Evolutionary conservation across 1,139 yeast species (phyloP).

Genomic region (Meyerozyma carpophila): DNA sequence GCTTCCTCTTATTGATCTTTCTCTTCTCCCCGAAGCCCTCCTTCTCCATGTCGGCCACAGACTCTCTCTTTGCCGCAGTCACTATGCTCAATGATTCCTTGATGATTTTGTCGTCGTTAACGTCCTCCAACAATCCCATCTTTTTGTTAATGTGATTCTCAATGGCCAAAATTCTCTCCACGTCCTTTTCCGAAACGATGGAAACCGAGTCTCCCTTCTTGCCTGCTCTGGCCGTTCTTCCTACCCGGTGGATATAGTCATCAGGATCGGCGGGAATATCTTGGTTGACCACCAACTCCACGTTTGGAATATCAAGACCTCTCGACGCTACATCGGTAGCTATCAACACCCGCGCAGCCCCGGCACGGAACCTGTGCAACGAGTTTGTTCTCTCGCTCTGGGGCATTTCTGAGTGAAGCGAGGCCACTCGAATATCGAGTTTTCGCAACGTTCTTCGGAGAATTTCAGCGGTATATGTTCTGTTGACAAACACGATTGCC

Average conservation of each 20-base stretch:
- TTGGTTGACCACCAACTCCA: slow-evolving; percentile 81
- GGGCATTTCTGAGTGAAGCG: slow-evolving; percentile 92
- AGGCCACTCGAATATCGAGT: slow-evolving; percentile 75
- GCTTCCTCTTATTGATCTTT: slow-evolving; percentile 49
- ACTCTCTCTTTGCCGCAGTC: slow-evolving; percentile 82
- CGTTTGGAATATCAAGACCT: slow-evolving; percentile 94
- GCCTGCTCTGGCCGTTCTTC: slow-evolving; percentile 99
- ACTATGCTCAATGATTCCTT: slow-evolving; percentile 63
- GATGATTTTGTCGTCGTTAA: slow-evolving; percentile 73
- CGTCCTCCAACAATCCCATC: slow-evolving; percentile 65
- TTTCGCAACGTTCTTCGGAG: slow-evolving; percentile 69
- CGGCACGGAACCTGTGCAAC: slow-evolving; percentile 86
- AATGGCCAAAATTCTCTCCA: slow-evolving; percentile 73
- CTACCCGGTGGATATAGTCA: slow-evolving; percentile 96
- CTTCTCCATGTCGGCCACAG: slow-evolving; percentile 88
- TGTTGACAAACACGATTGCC: slow-evolving; percentile 83
- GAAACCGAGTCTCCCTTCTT: slow-evolving; percentile 53
- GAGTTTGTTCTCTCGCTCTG: slow-evolving; percentile 89
- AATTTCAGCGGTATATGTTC: slow-evolving; percentile 86
- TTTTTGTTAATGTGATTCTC: slow-evolving; percentile 79
- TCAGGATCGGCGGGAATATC: slow-evolving; percentile 97
- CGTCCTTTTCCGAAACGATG: slow-evolving; percentile 80
- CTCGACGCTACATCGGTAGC: slow-evolving; percentile 97
- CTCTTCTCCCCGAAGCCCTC: slow-evolving; percentile 80
- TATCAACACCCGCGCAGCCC: slow-evolving; percentile 84